These are phyloP conservation scores for Xylaria telfairii DNA, from an alignment of 495 filamentous ascomycete species.

Conservation along the genomic window DNA sequence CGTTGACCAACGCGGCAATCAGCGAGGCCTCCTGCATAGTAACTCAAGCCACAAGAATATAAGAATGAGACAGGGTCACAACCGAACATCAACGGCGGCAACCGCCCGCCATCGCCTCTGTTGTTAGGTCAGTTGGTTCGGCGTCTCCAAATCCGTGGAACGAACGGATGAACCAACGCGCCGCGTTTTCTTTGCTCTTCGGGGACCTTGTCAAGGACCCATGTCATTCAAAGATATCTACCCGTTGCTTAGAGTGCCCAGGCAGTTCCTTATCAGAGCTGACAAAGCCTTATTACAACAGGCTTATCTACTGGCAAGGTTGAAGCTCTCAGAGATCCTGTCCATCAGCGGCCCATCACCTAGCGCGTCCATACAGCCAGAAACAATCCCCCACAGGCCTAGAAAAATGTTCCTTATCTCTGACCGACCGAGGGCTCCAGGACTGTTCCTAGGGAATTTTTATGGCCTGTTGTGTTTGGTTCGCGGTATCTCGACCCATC, in stretches of 20 bases:
- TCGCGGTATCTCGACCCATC: background rate
- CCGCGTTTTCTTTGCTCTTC: background rate
- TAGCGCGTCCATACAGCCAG: background rate
- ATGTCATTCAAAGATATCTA: constrained; percentile 5
- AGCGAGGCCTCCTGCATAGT: background rate
- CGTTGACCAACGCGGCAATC: background rate
- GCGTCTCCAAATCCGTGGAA: background rate
- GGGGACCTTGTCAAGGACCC: background rate
- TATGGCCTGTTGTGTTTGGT: background rate
- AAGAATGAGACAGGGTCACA: background rate
- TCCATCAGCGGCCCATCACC: constrained; percentile 5
- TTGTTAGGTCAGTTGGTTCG: background rate
- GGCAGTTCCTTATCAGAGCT: constrained; percentile 15
- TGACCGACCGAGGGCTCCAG: background rate
- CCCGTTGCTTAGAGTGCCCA: background rate
- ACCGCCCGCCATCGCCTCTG: background rate
- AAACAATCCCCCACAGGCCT: background rate
- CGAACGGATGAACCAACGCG: constrained; percentile 1
- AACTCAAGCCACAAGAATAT: background rate
- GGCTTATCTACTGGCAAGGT: background rate
- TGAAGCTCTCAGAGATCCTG: background rate
- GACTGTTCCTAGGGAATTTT: background rate
- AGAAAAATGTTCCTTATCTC: constrained; percentile 20
- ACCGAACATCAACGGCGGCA: background rate
- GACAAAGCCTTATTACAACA: constrained; percentile 22